Conservation (phyloP, 805 yeast species). For the Wickerhamomyces canadensis region DNA sequence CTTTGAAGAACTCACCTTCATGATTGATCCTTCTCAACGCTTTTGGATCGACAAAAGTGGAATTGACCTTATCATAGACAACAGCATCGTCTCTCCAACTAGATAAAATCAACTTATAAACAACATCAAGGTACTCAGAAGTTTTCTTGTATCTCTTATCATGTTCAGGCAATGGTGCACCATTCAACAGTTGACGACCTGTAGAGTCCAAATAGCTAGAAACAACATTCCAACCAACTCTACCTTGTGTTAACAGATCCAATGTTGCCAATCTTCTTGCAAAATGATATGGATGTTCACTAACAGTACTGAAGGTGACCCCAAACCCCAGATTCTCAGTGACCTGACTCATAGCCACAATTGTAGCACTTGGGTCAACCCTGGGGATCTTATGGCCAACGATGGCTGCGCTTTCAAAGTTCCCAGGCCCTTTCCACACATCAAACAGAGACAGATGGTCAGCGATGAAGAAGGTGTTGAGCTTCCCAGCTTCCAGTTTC, state of each 20-base stretch:
- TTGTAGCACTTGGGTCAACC: conserved; percentile 27
- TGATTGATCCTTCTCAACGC: background rate
- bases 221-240: conserved; percentile 37
- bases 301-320: conserved; percentile 35
- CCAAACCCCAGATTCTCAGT: conserved; percentile 34
- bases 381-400: conserved; percentile 22
- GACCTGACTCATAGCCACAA: conserved; percentile 32
- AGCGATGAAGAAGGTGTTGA: conserved; percentile 31
- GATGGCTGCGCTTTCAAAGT: conserved; percentile 25
- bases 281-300: conserved; percentile 31
- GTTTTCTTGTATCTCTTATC: background rate
- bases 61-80: background rate
- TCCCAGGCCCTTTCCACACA: conserved; percentile 31
- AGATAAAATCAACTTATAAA: background rate
- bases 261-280: conserved; percentile 32
- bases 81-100: background rate
- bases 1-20: background rate
- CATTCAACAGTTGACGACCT: background rate
- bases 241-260: conserved; percentile 33
- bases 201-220: background rate
- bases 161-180: background rate
- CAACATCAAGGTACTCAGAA: background rate
- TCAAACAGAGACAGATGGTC: conserved; percentile 33
- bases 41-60: background rate
- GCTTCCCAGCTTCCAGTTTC: conserved; percentile 29